Conservation (phyloP, 371 early-diverging fungal species). For the Apophysomyces variabilis region DNA sequence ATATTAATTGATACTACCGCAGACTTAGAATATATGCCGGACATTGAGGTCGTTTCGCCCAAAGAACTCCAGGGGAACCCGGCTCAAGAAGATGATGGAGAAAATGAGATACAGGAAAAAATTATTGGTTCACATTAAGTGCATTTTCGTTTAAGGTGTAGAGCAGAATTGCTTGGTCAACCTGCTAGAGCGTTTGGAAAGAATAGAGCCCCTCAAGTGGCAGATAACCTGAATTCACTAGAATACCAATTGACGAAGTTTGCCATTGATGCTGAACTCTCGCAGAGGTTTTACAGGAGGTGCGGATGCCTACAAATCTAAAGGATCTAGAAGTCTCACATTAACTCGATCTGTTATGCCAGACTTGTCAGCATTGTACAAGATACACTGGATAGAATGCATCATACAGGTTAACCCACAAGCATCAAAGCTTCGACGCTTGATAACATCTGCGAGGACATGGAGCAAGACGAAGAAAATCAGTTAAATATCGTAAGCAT, state of each 20-base stretch:
- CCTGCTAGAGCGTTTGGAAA: background rate
- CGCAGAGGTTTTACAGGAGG: background rate
- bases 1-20: background rate
- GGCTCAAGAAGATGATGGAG: background rate
- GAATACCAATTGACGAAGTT: background rate
- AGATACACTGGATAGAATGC: no score
- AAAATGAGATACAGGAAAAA: background rate
- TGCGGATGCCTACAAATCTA: background rate
- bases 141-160: background rate
- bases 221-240: background rate
- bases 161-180: background rate
- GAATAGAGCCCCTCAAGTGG: background rate
- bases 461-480: no score
- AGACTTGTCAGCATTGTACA: background rate
- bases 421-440: no score
- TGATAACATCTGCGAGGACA: no score
- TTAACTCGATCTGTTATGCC: background rate
- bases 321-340: background rate
- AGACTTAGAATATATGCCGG: background rate
- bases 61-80: background rate
- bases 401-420: no score
- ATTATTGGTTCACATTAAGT: background rate
- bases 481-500: background rate
- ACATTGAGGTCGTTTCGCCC: background rate
- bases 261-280: background rate